phyloP scores from a whole-genome alignment of 257 asterid species.

The Salvia hispanica region DNA sequence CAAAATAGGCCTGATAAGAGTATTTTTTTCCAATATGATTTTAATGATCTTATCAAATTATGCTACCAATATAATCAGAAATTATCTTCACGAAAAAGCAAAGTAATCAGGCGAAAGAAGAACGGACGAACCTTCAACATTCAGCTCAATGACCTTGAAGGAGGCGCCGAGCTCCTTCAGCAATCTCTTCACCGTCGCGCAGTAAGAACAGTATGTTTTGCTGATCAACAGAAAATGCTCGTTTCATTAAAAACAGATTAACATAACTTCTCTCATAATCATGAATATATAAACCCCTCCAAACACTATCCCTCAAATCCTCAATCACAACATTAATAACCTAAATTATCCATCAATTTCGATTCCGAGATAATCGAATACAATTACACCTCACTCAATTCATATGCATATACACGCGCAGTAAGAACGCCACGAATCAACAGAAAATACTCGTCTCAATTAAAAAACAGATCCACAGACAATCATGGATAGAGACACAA shows the following conservation, averaged over 20 bases:
- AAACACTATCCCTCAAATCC: too few species aligned
- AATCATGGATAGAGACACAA: too few species aligned
- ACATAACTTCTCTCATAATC: too few species aligned
- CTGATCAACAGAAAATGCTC: constrained; percentile 41
- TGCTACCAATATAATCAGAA: neutral
- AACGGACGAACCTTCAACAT: constrained; percentile 60
- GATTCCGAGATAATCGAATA: neutral
- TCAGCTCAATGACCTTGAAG: constrained; percentile 72
- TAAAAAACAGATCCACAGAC: too few species aligned
- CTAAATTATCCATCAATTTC: neutral
- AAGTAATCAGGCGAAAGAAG: constrained; percentile 10
- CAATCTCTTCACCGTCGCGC: constrained; percentile 73
- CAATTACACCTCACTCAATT: neutral
- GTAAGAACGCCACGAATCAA: too few species aligned
- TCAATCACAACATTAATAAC: too few species aligned
- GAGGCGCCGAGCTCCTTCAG: constrained; percentile 65
- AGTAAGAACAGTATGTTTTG: constrained; percentile 79
- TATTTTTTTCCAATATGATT: too few species aligned
- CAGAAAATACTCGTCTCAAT: too few species aligned
- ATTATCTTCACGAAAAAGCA: neutral
- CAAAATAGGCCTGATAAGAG: too few species aligned
- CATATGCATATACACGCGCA: neutral
- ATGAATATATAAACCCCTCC: too few species aligned
- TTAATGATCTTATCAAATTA: neutral
- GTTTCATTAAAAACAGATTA: neutral